Base-by-base conservation (phyloP, 164 flowering plant species). In the Pachysandra terminalis region DNA sequence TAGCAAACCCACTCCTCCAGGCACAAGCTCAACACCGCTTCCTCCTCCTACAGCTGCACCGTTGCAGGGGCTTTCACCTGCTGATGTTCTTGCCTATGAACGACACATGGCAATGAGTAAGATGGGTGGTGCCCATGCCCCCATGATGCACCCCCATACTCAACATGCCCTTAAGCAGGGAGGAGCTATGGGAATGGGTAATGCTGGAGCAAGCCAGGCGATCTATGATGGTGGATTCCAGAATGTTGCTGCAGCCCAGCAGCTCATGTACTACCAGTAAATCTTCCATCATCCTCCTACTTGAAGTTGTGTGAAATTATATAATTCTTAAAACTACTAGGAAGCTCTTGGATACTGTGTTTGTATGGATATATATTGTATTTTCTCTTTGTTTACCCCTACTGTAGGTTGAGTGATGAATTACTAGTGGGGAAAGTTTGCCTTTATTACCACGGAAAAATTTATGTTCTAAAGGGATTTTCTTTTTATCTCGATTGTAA, bases 1-100 rank as follows among this genome's bases (percentile, higher is more conserved):
- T 5, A 93, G 84, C 82, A 91, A 91, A 74, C 98, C 98, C 0
- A 91, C 98, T 23, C 91, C 83, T 0, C 89, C 94, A 12, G 96
- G 94, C 25, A 79, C 85, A 17, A 74, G 65, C 72, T 87, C 93
- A 2, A 71, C 81, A 26, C 91, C 96, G 9, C 92, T 91, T n/a
- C 93, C 96, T 0, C 96, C 93, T 13, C 98, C 98, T 10, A 68
- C 84, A 17, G 82, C 78, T 12, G 78, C 76, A 15, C 81, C 78
- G 8, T 69, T 79, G 61, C 85, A 82, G 0, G 86, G 83, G 6
- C 55, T 87, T 19, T 80, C 91, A 15, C 78, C 85, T 0, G 56
- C 84, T 9, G 92, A 86, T 40, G 82, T 87, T 51, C 76, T 76
- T 17, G 82, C 83, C 56, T 92, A 90, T 57, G 90, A 86, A 64